Base-by-base conservation (phyloP, 2,329 filamentous ascomycete genomes). In the Myotisia sp. region DNA sequence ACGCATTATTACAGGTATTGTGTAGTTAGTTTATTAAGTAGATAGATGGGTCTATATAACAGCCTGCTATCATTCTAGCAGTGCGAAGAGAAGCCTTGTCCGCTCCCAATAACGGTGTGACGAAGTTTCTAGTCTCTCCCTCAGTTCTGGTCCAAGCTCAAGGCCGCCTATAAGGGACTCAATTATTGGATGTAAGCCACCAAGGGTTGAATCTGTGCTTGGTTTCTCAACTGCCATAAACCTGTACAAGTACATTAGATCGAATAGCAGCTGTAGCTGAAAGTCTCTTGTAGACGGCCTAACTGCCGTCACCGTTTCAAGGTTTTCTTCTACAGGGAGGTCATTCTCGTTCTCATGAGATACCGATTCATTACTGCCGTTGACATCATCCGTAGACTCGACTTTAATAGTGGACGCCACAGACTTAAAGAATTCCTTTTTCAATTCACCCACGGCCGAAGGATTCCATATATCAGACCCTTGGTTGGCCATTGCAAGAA, bases 401-500 rank as follows among this genome's bases (percentile, higher is more conserved):
- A 5, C 8, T 3, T 32, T 32, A 17, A 56, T 35, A 18, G 37
- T 32, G 12, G 31, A 23, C 3, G 47, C 56, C 1, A 87, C 51
- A 31, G 67, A 58, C 26, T 56, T 54, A 4, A 61, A 53, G 4
- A 84, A 49, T 29, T 63, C 52, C n/a, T 47, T 50, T 56, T 84
- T 90, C 42, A 92, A 48, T 1, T 63, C 60, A 1, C 47, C 46
- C 1, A 86, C 70, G 0, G 81, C 79, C 2, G 65, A 63, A 2
- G 72, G 67, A 34, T 77, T 85, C 86, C 86, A 95, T 2, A 94
- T 55, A 52, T 94, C 87, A 29, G 71, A 63, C 0, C 86, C 86
- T 3, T 70, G 62, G 8, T 67, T 62, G 3, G 69, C 69, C 83
- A 94, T 92, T 4, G 67, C 63, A 29, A 62, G 59, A 3, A 72